phyloP scores from a whole-genome alignment of 106 monocot species.

The Chionographis japonica region DNA sequence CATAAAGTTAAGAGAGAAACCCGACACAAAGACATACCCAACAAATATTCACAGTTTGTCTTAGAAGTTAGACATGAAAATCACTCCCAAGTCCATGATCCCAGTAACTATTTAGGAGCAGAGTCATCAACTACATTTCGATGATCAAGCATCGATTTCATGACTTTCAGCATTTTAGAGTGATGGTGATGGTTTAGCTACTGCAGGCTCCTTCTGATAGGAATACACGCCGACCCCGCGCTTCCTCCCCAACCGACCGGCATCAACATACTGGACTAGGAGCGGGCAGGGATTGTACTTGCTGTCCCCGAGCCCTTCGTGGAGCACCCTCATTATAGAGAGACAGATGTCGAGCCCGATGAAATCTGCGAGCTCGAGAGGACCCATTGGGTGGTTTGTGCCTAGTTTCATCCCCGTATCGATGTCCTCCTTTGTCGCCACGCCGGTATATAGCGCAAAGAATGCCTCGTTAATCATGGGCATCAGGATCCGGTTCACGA shows the following conservation, averaged over 20 bases:
- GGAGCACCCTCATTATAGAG: constrained; percentile 73
- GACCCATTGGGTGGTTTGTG: constrained; percentile 95
- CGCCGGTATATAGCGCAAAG: constrained; percentile 69
- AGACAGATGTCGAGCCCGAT: constrained; percentile 91
- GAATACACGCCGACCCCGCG: constrained; percentile 70
- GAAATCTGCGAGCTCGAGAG: constrained; percentile 85
- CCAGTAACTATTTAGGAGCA: no score
- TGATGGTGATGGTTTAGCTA: constrained; percentile 23
- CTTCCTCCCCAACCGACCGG: constrained; percentile 78
- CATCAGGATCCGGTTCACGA: constrained; percentile 95
- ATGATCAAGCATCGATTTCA: no score
- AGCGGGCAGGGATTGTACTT: constrained; percentile 92
- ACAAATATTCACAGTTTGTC: no score
- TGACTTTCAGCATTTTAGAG: constrained; percentile 11
- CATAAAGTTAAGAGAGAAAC: no score
- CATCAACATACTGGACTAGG: constrained; percentile 88
- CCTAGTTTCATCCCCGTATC: constrained; percentile 90
- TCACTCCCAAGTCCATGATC: no score
- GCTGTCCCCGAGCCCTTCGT: constrained; percentile 67
- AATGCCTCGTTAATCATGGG: constrained; percentile 99
- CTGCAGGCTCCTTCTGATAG: constrained; percentile 33
- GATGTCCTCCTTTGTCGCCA: constrained; percentile 90
- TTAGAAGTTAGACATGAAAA: no score
- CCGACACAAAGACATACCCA: no score
- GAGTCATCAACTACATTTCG: no score